Evolutionary conservation across 148 eudicot species (phyloP).

Genomic region (Fagopyrum tataricum): DNA sequence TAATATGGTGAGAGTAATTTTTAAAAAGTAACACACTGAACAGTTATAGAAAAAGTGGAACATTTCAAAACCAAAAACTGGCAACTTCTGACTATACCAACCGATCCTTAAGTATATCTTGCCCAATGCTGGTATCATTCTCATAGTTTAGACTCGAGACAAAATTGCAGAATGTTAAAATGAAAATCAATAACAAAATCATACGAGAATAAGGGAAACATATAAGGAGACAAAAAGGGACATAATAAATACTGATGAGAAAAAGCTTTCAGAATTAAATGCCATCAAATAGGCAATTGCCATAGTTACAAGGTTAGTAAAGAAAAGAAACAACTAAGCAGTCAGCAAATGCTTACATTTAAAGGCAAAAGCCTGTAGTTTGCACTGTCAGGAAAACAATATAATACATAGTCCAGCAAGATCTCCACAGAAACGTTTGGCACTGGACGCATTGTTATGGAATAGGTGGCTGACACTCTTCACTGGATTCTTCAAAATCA

Average conservation of each 20-base stretch:
- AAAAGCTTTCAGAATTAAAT: neutral
- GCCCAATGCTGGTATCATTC: neutral
- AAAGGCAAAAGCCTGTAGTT: neutral
- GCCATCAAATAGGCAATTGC: neutral
- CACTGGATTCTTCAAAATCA: neutral
- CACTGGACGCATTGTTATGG: neutral
- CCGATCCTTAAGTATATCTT: neutral
- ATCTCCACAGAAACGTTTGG: neutral
- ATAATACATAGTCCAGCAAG: neutral
- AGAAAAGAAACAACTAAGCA: neutral
- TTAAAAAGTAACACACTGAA: neutral
- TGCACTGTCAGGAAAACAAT: neutral
- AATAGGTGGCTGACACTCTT: neutral
- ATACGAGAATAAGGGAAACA: neutral
- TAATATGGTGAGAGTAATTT: neutral
- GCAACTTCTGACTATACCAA: neutral
- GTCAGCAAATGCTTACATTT: neutral
- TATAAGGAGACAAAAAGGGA: neutral
- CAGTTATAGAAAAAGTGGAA: neutral
- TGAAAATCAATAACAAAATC: neutral
- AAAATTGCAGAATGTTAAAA: neutral
- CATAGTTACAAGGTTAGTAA: neutral
- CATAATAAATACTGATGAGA: neutral
- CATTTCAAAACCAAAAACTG: no score
- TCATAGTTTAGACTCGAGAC: neutral